These are phyloP conservation scores for Ophiocordyceps camponoti-floridani DNA, from an alignment of 2,329 filamentous ascomycete genomes.

Conservation along the genomic window DNA sequence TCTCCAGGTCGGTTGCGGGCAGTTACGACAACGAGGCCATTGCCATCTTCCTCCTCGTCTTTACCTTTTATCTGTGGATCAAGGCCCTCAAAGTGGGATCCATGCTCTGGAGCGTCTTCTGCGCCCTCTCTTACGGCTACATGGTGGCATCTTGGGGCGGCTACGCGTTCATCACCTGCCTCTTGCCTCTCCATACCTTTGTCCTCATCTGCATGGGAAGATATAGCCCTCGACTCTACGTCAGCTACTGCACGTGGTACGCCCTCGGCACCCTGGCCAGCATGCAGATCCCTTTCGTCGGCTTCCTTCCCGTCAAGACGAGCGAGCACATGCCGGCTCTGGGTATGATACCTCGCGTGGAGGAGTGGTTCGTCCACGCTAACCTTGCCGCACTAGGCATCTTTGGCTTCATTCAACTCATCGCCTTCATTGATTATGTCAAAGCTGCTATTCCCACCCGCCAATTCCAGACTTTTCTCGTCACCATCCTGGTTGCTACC, in stretches of 20 bases:
- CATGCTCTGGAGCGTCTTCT: conserved; percentile 88
- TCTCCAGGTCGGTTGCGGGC: conserved; percentile 90
- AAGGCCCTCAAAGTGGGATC: conserved; percentile 95
- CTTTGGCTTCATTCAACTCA: conserved; percentile 86
- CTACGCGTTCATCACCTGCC: conserved; percentile 97
- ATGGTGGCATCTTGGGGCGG: conserved; percentile 99
- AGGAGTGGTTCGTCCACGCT: conserved; percentile 2
- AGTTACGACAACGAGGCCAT: conserved; percentile 99
- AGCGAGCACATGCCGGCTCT: conserved; percentile 98
- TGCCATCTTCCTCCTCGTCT: conserved; percentile 94
- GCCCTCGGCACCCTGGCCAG: conserved; percentile 86
- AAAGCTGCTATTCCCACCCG: conserved; percentile 75
- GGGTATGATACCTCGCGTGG: conserved; percentile 29
- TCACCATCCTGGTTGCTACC: conserved; percentile 53
- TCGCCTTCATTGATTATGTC: conserved; percentile 82
- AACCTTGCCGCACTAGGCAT: conserved; percentile 42
- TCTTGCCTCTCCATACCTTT: conserved; percentile 86
- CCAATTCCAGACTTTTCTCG: conserved; percentile 85
- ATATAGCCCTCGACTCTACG: conserved; percentile 85
- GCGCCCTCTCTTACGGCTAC: conserved; percentile 95
- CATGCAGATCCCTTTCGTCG: conserved; percentile 99
- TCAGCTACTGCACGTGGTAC: conserved; percentile 97
- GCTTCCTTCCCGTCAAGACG: conserved; percentile 87
- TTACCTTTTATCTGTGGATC: conserved; percentile 98
- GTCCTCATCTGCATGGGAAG: conserved; percentile 92